Conservation (phyloP, 257 asterid genomes). For the Misopates orontium region DNA sequence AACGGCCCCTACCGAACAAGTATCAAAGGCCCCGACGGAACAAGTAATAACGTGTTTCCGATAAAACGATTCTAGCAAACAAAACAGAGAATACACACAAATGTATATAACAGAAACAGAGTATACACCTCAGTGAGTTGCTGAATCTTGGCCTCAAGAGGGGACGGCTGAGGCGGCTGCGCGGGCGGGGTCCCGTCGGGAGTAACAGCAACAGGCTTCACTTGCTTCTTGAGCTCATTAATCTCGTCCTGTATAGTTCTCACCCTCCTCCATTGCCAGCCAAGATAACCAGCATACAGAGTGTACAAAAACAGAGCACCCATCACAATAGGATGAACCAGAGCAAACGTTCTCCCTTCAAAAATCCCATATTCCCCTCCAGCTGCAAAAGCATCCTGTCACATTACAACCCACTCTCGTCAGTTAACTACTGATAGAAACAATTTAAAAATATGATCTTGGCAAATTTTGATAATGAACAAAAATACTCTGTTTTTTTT, state of each 20-base stretch:
- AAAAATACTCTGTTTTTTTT: not conserved
- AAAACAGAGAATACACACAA: too few species aligned
- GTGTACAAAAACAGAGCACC: slow-evolving; percentile 67
- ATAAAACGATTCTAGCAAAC: too few species aligned
- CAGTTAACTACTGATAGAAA: not conserved
- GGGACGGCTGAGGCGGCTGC: slow-evolving; percentile 56
- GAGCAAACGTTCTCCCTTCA: slow-evolving; percentile 78
- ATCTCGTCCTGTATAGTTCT: slow-evolving; percentile 80
- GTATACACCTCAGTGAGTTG: slow-evolving; percentile 74
- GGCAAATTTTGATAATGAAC: not conserved
- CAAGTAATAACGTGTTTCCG: too few species aligned
- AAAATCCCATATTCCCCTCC: slow-evolving; percentile 86
- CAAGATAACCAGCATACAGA: slow-evolving; percentile 86
- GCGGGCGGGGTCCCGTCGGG: slow-evolving; percentile 55
- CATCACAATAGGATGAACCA: slow-evolving; percentile 85
- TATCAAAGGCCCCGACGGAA: too few species aligned
- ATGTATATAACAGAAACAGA: not conserved
- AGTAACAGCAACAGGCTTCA: slow-evolving; percentile 69
- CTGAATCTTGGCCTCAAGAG: slow-evolving; percentile 70
- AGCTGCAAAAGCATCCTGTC: slow-evolving; percentile 74
- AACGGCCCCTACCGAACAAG: too few species aligned
- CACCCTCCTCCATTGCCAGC: slow-evolving; percentile 98
- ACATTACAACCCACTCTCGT: too few species aligned
- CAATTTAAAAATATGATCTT: too few species aligned
- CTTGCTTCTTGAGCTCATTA: slow-evolving; percentile 72